Evolutionary conservation across 306 rosid species (phyloP).

Genomic region (Corylus heterophylla): DNA sequence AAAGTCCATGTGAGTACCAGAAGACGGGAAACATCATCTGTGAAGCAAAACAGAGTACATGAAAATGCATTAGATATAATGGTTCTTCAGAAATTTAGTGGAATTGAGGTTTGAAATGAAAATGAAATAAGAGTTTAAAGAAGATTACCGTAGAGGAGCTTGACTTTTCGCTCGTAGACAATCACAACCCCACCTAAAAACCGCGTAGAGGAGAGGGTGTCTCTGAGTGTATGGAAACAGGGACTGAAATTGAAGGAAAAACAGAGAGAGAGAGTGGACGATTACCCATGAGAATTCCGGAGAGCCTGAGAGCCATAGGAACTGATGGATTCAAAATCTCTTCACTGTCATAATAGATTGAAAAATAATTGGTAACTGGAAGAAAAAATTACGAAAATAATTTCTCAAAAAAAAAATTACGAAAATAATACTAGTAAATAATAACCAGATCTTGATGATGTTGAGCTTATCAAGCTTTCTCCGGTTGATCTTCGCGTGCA

Average conservation of each 20-base stretch:
- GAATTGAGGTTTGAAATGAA: slow-evolving; percentile 5
- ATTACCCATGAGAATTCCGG: slow-evolving; percentile 97
- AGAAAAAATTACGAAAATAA: not conserved
- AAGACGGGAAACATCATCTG: slow-evolving; percentile 85
- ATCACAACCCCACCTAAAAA: slow-evolving; percentile 86
- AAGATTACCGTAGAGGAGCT: slow-evolving; percentile 61
- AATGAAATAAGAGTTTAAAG: not conserved
- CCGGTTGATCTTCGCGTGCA: slow-evolving; percentile 68
- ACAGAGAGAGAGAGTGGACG: not conserved
- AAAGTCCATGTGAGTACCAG: slow-evolving; percentile 48
- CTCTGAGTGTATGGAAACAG: slow-evolving; percentile 17
- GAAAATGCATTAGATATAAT: slow-evolving; percentile 7
- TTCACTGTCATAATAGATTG: slow-evolving; percentile 46
- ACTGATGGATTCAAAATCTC: slow-evolving; percentile 85
- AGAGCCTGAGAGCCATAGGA: slow-evolving; percentile 95
- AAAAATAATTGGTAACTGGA: slow-evolving; percentile 2
- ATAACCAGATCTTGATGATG: slow-evolving; percentile 71
- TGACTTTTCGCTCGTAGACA: slow-evolving; percentile 89
- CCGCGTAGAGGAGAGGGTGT: slow-evolving; percentile 5
- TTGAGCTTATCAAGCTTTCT: slow-evolving; percentile 69
- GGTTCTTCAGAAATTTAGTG: not conserved
- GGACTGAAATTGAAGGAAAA: not conserved
- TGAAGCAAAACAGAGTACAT: not conserved
- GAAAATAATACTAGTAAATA: not conserved
- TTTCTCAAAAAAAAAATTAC: not conserved